These are phyloP conservation scores for Aspergillus ruber DNA, from an alignment of 2,329 filamentous ascomycete genomes.

Conservation along the genomic window DNA sequence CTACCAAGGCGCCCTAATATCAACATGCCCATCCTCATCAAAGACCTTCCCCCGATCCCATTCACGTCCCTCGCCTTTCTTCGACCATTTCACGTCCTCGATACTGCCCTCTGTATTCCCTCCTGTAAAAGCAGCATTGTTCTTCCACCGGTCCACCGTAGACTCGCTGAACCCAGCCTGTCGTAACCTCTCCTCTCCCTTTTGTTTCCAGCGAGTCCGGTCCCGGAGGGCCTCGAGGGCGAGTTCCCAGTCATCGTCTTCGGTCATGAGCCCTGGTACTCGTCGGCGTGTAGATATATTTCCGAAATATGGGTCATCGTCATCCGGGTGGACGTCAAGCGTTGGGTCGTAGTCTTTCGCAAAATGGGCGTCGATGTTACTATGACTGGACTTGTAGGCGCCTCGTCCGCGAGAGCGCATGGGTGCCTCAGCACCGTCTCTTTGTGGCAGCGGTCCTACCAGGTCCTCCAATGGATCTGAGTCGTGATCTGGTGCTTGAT, in stretches of 20 bases:
- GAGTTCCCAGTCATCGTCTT: slow-evolving; percentile 68
- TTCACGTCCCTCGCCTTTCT: slow-evolving; percentile 59
- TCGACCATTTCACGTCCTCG: slow-evolving; percentile 66
- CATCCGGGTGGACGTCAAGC: slow-evolving; percentile 33
- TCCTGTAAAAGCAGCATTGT: slow-evolving; percentile 51
- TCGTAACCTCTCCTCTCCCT: slow-evolving; percentile 68
- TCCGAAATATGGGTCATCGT: slow-evolving; percentile 54
- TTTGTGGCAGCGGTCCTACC: slow-evolving; percentile 63
- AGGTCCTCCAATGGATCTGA: slow-evolving; percentile 71
- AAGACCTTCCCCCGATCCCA: slow-evolving; percentile 62
- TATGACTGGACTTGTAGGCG: slow-evolving; percentile 49
- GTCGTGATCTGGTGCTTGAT: slow-evolving; percentile 20
- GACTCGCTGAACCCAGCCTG: slow-evolving; percentile 72
- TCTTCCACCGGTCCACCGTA: slow-evolving; percentile 67
- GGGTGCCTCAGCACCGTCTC: slow-evolving; percentile 32
- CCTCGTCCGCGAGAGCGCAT: slow-evolving; percentile 65
- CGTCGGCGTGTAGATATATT: slow-evolving; percentile 41
- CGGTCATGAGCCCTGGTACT: slow-evolving; percentile 39
- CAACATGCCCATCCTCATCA: slow-evolving; percentile 49
- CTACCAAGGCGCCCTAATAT: slow-evolving; percentile 46
- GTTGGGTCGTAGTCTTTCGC: slow-evolving; percentile 57
- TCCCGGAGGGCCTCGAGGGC: slow-evolving; percentile 72
- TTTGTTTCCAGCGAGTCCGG: slow-evolving; percentile 68
- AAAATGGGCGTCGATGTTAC: slow-evolving; percentile 76
- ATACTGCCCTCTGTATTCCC: slow-evolving; percentile 51